Evolutionary conservation across 2,329 filamentous ascomycete species (phyloP).

Genomic region (Diplodia mutila): DNA sequence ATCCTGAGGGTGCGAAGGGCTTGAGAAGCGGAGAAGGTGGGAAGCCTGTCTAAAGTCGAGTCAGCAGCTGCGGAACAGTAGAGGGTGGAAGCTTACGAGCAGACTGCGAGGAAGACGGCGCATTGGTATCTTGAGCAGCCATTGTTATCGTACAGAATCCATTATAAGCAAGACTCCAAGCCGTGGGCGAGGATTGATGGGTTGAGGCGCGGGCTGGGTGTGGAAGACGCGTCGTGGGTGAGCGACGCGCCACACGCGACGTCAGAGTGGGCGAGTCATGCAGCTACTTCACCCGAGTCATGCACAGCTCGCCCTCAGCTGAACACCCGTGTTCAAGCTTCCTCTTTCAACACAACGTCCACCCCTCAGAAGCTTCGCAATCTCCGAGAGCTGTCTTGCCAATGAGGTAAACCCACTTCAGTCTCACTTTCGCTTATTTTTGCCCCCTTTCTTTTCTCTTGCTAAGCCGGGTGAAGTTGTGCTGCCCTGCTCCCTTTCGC

Average conservation of each 20-base stretch:
- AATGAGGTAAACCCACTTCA: neutral
- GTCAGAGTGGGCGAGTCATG: constrained; percentile 14
- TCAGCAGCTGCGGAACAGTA: neutral
- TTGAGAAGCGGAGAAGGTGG: constrained; percentile 76
- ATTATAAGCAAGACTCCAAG: neutral
- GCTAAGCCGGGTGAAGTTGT: neutral
- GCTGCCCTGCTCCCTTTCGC: neutral
- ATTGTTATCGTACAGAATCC: constrained; percentile 29
- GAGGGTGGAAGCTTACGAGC: constrained; percentile 39
- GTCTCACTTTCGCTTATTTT: neutral
- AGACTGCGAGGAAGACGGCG: constrained; percentile 36
- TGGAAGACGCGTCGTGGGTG: constrained; percentile 11
- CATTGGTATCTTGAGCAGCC: constrained; percentile 36
- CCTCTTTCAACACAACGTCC: neutral
- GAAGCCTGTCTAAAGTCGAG: constrained; percentile 63
- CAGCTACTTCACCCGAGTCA: neutral
- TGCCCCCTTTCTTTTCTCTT: neutral
- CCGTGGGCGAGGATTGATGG: neutral
- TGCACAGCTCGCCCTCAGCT: neutral
- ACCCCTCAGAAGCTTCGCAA: too few relatives aligned
- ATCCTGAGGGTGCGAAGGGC: constrained; percentile 65
- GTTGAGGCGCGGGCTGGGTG: neutral
- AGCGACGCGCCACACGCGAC: constrained; percentile 21
- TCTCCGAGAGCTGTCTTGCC: too few relatives aligned
- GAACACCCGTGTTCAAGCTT: neutral